These are phyloP conservation scores for Cutaneotrichosporon cyanovorans DNA, from an alignment of 1,284 basidiomycete genomes.

Conservation along the genomic window DNA sequence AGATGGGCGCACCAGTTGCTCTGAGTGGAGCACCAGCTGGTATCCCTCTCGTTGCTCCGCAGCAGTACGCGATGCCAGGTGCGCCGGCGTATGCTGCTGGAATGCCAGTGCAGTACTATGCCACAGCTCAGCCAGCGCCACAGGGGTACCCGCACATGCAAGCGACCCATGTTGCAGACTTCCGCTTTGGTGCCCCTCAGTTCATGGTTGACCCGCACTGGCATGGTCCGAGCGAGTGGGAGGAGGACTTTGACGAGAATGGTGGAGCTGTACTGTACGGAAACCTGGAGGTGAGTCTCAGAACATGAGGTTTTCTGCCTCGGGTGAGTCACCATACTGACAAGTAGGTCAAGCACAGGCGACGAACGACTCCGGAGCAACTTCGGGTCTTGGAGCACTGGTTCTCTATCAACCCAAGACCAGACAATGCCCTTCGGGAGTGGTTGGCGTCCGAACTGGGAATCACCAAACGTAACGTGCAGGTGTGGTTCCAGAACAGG, in stretches of 20 bases:
- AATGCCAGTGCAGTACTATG: slow-evolving; percentile 11
- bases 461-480: slow-evolving; percentile 86
- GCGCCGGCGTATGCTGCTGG: background rate
- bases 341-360: slow-evolving; percentile 72
- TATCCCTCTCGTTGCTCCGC: background rate
- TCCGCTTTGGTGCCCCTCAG: slow-evolving; percentile 11
- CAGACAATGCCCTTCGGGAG: slow-evolving; percentile 70
- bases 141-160: slow-evolving; percentile 8
- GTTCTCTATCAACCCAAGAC: slow-evolving; percentile 80
- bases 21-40: too few species aligned
- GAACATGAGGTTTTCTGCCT: too few species aligned
- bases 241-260: slow-evolving; percentile 19
- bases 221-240: slow-evolving; percentile 21
- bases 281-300: slow-evolving; percentile 20
- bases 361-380: slow-evolving; percentile 72
- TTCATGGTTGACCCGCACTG: slow-evolving; percentile 5
- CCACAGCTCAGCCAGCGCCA: background rate
- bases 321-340: background rate
- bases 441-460: slow-evolving; percentile 69
- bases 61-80: slow-evolving; percentile 2
- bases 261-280: slow-evolving; percentile 23
- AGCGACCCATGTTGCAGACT: slow-evolving; percentile 12
- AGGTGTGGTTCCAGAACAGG: slow-evolving; percentile 94
- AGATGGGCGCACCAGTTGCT: background rate
- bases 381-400: slow-evolving; percentile 76